Evolutionary conservation across 148 eudicot genomes (phyloP), one percentile per base, ranked within the genome.

Genomic region (Chenopodium berlandieri): DNA sequence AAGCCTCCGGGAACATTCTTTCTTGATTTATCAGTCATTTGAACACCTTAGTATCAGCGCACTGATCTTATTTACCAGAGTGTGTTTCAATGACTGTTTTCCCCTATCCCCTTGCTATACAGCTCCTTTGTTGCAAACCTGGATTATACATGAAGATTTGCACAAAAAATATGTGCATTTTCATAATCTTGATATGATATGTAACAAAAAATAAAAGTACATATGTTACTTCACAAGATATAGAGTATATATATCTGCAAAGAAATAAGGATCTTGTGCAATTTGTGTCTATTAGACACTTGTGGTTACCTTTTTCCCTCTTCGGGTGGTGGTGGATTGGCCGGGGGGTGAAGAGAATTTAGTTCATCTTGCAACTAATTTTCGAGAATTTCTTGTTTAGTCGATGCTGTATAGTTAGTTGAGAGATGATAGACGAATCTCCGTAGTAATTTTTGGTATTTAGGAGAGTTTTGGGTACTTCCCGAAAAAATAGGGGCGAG

Each of bases 11-110:
- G 71, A 68, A 50, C 76, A 69, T 68, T 75, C 65, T 75, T 63
- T 76, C 65, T 62, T 78, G 68, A 75, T 71, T 80, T 80, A 76
- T 80, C 77, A 73, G 80, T 80, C 81, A 76, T 66, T 64, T 80
- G 74, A 80, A 72, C 73, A 63, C 75, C 52, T 19, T 40, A 75
- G 75, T 69, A 46, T 52, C 20, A 27, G 78, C 69, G 78, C 31
- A 73, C 30, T 76, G 71, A 71, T 62, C 75, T 74, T 63, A 76
- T 56, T 69, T 69, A 3, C 19, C 63, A 1, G 25, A 5, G 25
- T 58, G n/a, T 80, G 72, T 77, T 80, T 80, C 52, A 37, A 46
- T 77, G 78, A 80, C 83, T 80, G 86, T 63, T 62, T 70, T 9
- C 30, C 54, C 74, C 62, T 74, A 46, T 79, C 58, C 67, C 71